Base-by-base conservation (phyloP, 2,329 filamentous ascomycete genomes). In the Neopestalotiopsis clavispora region DNA sequence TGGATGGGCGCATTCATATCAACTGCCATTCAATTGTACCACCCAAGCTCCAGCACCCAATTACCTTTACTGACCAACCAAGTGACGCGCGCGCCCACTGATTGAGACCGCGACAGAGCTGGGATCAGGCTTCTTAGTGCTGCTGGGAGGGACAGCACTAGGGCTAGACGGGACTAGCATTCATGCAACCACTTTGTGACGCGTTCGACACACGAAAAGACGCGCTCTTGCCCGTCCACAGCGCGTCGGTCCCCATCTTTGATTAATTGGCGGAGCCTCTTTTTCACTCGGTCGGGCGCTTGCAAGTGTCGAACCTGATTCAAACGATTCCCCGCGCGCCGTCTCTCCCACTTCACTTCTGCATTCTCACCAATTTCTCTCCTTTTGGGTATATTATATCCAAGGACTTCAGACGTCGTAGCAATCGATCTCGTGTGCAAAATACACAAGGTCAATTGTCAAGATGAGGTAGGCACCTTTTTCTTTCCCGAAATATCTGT, bases 131-230 rank as follows among this genome's bases (percentile, higher is more conserved):
- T 23, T 52, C 45, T 38, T 52, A 52, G 45, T 20, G 45, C 17
- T n/a, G 14, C 9, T 20, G n/a, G 45, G 9, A 10, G 45, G n/a
- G n/a, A 52, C 6, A 4, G 57, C 9, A 6, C 32, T 62, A 42
- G 34, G 59, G 32, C 59, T 17, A 38, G 32, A 12, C 14, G 14
- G n/a, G 13, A 4, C 34, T 62, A 34, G 61, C 20, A 20, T 14
- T 23, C 34, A 66, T 66, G 63, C 63, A 58, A 66, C 45, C 63
- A 66, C 63, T 66, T 66, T 57, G 23, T 6, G 23, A 34, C 63
- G 63, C 63, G 63, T 56, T 14, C 9, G 6, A 17, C n/a, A 57
- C 42, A 66, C 42, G 49, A 66, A 66, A 57, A 58, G 28, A 64
- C 61, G 61, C 61, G 61, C 42, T 52, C 14, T n/a, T 12, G 20